Conservation (phyloP, 192 early-diverging fungal species). For the Coemansia sp. region DNA sequence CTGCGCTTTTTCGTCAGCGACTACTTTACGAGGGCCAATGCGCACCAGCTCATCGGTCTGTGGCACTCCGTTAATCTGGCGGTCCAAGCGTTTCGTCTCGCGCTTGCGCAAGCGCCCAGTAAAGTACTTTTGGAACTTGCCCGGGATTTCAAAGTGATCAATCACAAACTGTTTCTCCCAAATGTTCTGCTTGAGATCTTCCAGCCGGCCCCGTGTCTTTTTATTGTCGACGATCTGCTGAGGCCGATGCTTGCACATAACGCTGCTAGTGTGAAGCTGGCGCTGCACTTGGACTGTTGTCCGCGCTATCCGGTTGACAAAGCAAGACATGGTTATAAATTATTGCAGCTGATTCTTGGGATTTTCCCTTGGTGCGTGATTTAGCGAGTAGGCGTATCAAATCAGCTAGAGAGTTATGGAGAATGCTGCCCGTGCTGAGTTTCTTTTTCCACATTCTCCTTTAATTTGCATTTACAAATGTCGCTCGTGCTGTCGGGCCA, state of each 20-base stretch:
- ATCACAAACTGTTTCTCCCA: conserved; percentile 45
- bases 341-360: no score
- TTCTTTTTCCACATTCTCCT: conserved; percentile 1
- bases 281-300: neutral
- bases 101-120: conserved; percentile 53
- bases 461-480: conserved; percentile 24
- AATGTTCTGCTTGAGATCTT: conserved; percentile 30
- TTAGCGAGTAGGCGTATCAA: neutral
- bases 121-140: conserved; percentile 50
- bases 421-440: neutral
- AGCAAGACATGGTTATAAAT: neutral
- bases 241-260: neutral
- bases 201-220: conserved; percentile 1
- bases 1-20: conserved; percentile 31
- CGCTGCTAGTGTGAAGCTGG: neutral
- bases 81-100: conserved; percentile 30
- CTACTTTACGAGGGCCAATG: conserved; percentile 23
- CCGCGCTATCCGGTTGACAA: neutral
- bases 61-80: conserved; percentile 17
- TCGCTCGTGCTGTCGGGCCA: conserved; percentile 51
- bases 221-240: conserved; percentile 1
- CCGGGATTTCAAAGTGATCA: conserved; percentile 46
- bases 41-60: conserved; percentile 23
- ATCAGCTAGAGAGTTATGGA: neutral
- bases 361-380: no score